Base-by-base conservation (phyloP, 305 asterid species). In the Caryopteris hybrid region DNA sequence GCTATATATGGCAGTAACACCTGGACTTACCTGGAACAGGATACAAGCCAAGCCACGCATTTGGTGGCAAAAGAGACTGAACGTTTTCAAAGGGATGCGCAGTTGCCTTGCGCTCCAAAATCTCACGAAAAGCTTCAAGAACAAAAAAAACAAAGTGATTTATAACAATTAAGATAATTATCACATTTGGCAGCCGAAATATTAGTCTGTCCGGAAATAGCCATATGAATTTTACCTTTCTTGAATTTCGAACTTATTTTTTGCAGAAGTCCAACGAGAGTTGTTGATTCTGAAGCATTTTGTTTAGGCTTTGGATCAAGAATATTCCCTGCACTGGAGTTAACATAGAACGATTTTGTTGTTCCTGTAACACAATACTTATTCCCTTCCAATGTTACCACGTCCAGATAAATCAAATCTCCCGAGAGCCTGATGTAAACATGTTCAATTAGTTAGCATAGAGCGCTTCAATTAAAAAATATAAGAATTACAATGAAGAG, bases 31-130 rank as follows among this genome's bases (percentile, higher is more conserved):
- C 96, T 3, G 94, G 92, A 75, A 87, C 63, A 69, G 97, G 94
- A 80, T 84, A 70, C 59, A 72, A 74, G 69, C 92, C 96, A 66
- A 90, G 87, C 97, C 97, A 90, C 39, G 92, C 76, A 86, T 81
- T 88, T 70, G 96, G 94, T 14, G 92, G 88, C 78, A 90, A 72
- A 64, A 83, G 59, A 55, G 94, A 83, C 70, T 83, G 96, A 47
- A 86, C 88, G 70, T 85, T 91, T 81, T 88, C 97, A 76, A 88
- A 88, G 55, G 97, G 96, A 71, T 91, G 97, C 33, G 97, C 92
- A 41, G 89, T 71, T 68, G 96, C 95, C 89, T 88, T 91, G 70
- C 81, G 81, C 76, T 84, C 96, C 95, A 91, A 80, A 76, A 85
- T 84, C 73, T 91, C 97, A 31, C 89, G 91, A 73, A 91, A 91